Conservation (phyloP, 257 asterid species). For the Penstemon eatonii region DNA sequence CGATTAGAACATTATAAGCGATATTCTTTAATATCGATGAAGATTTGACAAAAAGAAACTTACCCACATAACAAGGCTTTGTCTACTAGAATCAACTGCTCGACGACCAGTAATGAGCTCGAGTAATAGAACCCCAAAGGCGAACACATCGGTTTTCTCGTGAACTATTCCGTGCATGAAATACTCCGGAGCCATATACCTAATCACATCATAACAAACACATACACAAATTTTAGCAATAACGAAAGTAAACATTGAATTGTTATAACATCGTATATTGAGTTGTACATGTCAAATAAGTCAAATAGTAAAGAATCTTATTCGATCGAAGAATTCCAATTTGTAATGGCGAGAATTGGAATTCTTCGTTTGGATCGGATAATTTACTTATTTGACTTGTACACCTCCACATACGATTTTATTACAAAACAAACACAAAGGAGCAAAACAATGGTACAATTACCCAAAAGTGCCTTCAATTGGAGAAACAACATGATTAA, state of each 20-base stretch:
- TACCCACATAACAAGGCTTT: conserved; percentile 98
- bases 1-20: too few species aligned
- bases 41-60: conserved; percentile 4
- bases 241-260: too few species aligned
- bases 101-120: conserved; percentile 95
- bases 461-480: conserved; percentile 99
- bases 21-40: neutral
- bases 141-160: conserved; percentile 92
- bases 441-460: too few species aligned
- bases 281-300: too few species aligned
- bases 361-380: too few species aligned
- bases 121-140: conserved; percentile 82
- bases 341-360: too few species aligned
- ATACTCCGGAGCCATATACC: conserved; percentile 98
- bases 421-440: too few species aligned
- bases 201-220: conserved; percentile 22
- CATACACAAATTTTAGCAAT: neutral
- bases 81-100: conserved; percentile 77
- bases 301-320: too few species aligned
- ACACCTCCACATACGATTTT: too few species aligned
- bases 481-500: conserved; percentile 87
- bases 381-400: too few species aligned
- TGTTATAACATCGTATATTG: too few species aligned
- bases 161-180: conserved; percentile 93
- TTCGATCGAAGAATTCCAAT: too few species aligned